A percentile compares a stretch with the other conserved stretches of the same genome.
phyloP scores from a whole-genome alignment of 1,139 yeast species.

The Kodamaea derodonti region DNA sequence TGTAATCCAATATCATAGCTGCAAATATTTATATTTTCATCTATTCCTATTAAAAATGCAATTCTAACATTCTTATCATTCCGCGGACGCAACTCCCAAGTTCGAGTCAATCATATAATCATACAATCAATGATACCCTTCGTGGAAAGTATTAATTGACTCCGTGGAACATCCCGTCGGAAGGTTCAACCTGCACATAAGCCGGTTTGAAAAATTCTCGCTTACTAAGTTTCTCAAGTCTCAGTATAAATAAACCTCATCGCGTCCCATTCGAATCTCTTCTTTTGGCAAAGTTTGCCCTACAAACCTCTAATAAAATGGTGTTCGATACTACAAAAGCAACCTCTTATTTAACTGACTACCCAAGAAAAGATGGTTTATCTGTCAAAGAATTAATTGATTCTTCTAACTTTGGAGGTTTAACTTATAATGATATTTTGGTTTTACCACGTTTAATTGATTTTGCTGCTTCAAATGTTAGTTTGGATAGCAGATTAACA shows the following conservation, averaged over 20 bases:
- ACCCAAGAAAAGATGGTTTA: constrained; percentile 78
- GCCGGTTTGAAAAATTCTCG: too few species aligned
- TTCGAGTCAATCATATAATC: too few species aligned
- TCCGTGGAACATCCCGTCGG: too few species aligned
- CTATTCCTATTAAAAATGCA: too few species aligned
- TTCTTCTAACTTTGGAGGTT: constrained; percentile 87
- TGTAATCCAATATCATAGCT: too few species aligned
- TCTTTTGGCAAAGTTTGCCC: constrained; percentile 47
- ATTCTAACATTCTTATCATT: too few species aligned
- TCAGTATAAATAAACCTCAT: background rate
- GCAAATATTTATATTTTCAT: too few species aligned
- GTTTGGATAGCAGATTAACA: constrained; percentile 81
- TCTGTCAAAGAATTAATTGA: constrained; percentile 84
- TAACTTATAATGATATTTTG: constrained; percentile 94
- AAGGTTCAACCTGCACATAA: too few species aligned
- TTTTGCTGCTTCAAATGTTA: constrained; percentile 76
- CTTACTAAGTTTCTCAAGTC: too few species aligned
- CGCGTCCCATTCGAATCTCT: constrained; percentile 12
- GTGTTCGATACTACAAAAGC: constrained; percentile 63
- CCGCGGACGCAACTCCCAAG: too few species aligned
- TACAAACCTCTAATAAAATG: constrained; percentile 18
- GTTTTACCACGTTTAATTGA: constrained; percentile 92
- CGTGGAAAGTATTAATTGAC: too few species aligned
- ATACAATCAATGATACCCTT: too few species aligned
- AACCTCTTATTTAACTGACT: constrained; percentile 58